Conservation (phyloP, 2,329 filamentous ascomycete species). For the Sphaceloma murrayae region DNA sequence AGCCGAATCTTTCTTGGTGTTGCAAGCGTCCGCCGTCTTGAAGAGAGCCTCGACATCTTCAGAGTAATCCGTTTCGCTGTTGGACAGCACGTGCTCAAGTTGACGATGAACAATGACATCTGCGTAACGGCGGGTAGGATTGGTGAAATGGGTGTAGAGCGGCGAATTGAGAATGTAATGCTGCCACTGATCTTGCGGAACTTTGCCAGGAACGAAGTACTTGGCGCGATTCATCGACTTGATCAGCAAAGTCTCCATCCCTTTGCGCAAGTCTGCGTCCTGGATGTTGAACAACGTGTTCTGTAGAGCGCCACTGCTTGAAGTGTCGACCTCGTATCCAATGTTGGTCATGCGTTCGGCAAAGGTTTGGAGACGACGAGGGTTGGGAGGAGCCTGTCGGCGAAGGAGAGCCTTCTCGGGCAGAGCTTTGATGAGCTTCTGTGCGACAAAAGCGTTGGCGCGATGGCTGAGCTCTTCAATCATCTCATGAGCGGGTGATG, state of each 20-base stretch:
- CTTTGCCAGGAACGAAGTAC: conserved; percentile 80
- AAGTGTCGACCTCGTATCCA: conserved; percentile 79
- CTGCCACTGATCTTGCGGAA: conserved; percentile 63
- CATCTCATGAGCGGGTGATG: conserved; percentile 77
- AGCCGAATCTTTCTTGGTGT: conserved; percentile 97
- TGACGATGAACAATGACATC: conserved; percentile 95
- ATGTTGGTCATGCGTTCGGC: conserved; percentile 86
- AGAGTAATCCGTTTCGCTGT: conserved; percentile 70
- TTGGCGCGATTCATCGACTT: conserved; percentile 96
- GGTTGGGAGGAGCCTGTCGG: conserved; percentile 74
- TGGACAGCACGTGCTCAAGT: conserved; percentile 65
- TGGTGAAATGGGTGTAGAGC: conserved; percentile 94
- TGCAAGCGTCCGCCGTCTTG: conserved; percentile 92
- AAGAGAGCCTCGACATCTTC: conserved; percentile 81
- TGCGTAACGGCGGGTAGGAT: conserved; percentile 85
- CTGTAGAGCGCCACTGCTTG: conserved; percentile 82
- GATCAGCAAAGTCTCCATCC: conserved; percentile 90
- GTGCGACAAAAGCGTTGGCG: conserved; percentile 79
- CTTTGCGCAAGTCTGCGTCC: conserved; percentile 81
- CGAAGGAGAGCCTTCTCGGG: conserved; percentile 90
- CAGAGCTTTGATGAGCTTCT: conserved; percentile 66
- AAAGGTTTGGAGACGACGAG: conserved; percentile 80
- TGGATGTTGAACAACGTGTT: conserved; percentile 92
- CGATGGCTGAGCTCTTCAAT: conserved; percentile 94
- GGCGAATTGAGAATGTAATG: conserved; percentile 92